Conservation (phyloP, 441 rosid species). For the Populus trichocarpa region DNA sequence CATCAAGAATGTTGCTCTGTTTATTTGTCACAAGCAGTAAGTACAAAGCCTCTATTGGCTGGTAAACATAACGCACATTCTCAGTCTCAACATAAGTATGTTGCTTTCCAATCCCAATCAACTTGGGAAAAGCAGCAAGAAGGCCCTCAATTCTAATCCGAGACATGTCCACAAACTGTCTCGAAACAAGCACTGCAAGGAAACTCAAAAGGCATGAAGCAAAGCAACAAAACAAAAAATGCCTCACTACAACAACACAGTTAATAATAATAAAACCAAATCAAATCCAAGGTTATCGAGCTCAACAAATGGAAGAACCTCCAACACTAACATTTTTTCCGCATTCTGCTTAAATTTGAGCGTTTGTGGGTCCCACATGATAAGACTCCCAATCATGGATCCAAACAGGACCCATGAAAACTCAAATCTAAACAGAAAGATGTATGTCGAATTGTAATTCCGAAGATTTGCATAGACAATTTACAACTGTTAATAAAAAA, state of each 20-base stretch:
- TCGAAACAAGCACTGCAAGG: conserved; percentile 77
- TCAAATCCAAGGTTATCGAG: too few relatives aligned
- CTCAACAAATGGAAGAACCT: neutral
- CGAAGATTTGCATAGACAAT: neutral
- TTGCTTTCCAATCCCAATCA: conserved; percentile 94
- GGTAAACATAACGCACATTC: conserved; percentile 96
- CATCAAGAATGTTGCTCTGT: conserved; percentile 97
- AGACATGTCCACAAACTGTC: conserved; percentile 97
- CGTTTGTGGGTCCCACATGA: neutral
- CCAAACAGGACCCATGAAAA: neutral
- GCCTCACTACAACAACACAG: conserved; percentile 5
- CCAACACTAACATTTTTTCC: neutral
- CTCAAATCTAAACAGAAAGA: neutral
- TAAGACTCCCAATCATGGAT: neutral
- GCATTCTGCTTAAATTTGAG: neutral
- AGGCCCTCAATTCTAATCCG: conserved; percentile 95
- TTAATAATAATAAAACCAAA: neutral
- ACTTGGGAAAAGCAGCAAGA: conserved; percentile 99
- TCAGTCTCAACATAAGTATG: conserved; percentile 96
- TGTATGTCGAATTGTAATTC: neutral
- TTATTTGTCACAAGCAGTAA: conserved; percentile 94
- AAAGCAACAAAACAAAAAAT: neutral
- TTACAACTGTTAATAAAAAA: neutral
- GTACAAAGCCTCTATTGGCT: conserved; percentile 88
- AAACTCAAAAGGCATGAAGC: conserved; percentile 10